Conservation (phyloP, 2,329 filamentous ascomycete genomes). For the Arthrobotrys megalospora region DNA sequence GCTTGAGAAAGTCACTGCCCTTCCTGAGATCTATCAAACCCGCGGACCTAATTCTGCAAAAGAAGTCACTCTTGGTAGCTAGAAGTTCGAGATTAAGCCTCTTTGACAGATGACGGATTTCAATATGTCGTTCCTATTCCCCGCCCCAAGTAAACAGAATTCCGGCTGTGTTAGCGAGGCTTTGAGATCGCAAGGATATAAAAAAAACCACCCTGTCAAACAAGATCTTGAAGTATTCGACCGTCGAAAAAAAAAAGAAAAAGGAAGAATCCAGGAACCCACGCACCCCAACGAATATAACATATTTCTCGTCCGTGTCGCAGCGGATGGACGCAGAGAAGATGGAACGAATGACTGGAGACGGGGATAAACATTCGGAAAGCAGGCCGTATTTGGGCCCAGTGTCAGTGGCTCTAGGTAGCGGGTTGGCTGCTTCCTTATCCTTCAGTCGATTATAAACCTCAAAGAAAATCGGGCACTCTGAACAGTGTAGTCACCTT, state of each 20-base stretch:
- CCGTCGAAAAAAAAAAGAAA: conserved; percentile 8
- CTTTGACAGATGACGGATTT: conserved; percentile 81
- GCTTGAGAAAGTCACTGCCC: conserved; percentile 13
- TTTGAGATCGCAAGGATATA: conserved; percentile 31
- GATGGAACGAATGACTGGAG: conserved; percentile 51
- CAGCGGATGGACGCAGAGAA: conserved; percentile 54
- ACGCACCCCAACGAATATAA: conserved; percentile 83
- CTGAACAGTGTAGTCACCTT: conserved; percentile 56
- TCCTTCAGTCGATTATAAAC: conserved; percentile 59
- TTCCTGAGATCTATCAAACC: conserved; percentile 76
- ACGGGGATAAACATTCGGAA: conserved; percentile 54
- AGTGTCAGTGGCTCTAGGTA: conserved; percentile 47
- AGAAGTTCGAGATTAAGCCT: conserved; percentile 82
- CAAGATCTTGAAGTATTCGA: conserved; percentile 9
- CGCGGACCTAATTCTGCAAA: conserved; percentile 82
- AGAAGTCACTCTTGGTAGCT: conserved; percentile 84
- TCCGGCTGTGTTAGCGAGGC: conserved; percentile 38
- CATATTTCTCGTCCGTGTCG: conserved; percentile 54
- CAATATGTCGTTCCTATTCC: conserved; percentile 80
- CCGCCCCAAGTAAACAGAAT: neutral
- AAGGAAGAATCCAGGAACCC: conserved; percentile 38
- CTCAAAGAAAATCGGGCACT: conserved; percentile 49
- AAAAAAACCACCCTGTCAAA: conserved; percentile 41
- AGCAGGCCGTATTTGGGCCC: conserved; percentile 57
- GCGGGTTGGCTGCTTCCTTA: conserved; percentile 47